phyloP scores from a whole-genome alignment of 192 early-diverging fungal genomes.

The Chytriomyces hyalinus region DNA sequence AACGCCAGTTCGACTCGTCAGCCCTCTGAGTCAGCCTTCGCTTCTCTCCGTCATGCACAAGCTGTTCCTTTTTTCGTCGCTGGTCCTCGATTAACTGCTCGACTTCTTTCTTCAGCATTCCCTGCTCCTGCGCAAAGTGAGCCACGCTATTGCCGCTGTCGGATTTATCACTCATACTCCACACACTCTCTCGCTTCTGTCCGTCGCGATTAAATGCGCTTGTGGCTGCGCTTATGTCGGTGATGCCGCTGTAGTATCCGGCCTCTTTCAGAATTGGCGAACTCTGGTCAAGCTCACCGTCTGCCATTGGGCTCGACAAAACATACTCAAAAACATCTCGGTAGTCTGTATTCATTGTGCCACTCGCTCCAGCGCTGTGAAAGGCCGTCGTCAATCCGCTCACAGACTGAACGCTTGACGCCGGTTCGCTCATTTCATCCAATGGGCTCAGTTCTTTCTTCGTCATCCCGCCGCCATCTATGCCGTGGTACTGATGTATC shows the following conservation, averaged over 20 bases:
- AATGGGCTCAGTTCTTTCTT: background rate
- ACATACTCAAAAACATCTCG: background rate
- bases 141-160: background rate
- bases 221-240: too few relatives aligned
- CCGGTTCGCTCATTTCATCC: background rate
- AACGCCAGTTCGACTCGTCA: too few relatives aligned
- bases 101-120: background rate
- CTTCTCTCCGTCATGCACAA: background rate
- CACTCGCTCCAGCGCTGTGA: background rate
- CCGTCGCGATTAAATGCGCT: too few relatives aligned
- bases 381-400: background rate
- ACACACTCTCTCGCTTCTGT: background rate
- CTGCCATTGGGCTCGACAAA: background rate
- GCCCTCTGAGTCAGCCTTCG: too few relatives aligned
- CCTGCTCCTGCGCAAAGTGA: background rate
- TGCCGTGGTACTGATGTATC: background rate
- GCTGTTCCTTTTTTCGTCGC: background rate
- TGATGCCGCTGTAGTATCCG: too few relatives aligned
- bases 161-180: background rate
- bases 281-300: background rate
- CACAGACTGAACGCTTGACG: background rate
- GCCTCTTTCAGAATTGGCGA: background rate
- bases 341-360: background rate
- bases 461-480: background rate
- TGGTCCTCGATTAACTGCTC: background rate